Conservation (phyloP, 108 stramenopile species). For the Cylindrotheca closterium region DNA sequence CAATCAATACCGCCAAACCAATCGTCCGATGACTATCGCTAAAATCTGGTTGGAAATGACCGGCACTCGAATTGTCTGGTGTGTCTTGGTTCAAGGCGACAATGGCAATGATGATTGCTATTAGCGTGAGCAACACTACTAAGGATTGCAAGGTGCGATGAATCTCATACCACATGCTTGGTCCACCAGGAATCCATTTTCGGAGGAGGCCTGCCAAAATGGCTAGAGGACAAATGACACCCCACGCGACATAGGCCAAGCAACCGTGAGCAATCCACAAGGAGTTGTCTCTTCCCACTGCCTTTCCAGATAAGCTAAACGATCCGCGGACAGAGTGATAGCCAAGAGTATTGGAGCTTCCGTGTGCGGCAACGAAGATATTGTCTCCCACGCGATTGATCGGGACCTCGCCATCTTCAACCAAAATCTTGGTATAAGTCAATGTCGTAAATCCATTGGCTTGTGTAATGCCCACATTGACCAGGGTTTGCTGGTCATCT, state of each 20-base stretch:
- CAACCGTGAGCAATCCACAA: conserved; percentile 69
- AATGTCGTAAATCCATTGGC: conserved; percentile 36
- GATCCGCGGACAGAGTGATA: conserved; percentile 29
- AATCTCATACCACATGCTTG: conserved; percentile 40
- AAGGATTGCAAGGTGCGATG: conserved; percentile 38
- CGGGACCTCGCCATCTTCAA: conserved; percentile 38
- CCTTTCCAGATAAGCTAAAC: conserved; percentile 8
- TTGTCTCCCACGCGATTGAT: conserved; percentile 34
- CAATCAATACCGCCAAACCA: conserved; percentile 46
- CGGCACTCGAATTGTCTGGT: conserved; percentile 4
- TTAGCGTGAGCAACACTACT: conserved; percentile 32
- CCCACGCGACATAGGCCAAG: conserved; percentile 63
- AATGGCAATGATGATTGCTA: conserved; percentile 41
- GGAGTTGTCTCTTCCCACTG: conserved; percentile 12
- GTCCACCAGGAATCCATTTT: conserved; percentile 19
- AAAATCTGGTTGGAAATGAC: conserved; percentile 24
- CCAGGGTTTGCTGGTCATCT: conserved; percentile 44
- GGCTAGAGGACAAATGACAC: conserved; percentile 57
- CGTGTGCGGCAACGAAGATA: conserved; percentile 42
- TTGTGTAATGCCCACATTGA: conserved; percentile 31
- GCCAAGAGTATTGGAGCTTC: conserved; percentile 32
- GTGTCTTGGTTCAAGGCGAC: conserved; percentile 35
- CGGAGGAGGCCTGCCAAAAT: conserved; percentile 57
- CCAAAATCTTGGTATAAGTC: conserved; percentile 56
- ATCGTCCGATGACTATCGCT: conserved; percentile 28